Conservation (phyloP, 192 early-diverging fungal species). For the Mortierella alpina region DNA sequence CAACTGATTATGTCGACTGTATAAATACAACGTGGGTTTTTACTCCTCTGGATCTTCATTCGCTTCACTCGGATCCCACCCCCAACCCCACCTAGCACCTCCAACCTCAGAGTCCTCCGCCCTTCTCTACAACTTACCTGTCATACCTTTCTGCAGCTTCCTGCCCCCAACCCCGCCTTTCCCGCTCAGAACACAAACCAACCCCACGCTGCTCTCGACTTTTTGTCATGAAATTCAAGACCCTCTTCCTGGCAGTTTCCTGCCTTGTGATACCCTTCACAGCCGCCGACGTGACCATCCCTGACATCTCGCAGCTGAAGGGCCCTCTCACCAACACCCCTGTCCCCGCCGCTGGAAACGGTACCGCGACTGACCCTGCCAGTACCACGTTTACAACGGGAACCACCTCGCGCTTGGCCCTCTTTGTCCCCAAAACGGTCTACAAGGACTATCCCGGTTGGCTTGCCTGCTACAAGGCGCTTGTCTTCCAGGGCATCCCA, state of each 20-base stretch:
- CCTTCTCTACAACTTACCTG: too few relatives aligned
- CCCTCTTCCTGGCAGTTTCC: constrained; percentile 2
- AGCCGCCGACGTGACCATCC: background rate
- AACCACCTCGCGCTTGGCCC: constrained; percentile 19
- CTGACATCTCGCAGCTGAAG: constrained; percentile 13
- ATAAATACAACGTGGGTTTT: too few relatives aligned
- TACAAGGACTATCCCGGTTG: constrained; percentile 25
- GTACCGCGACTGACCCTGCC: constrained; percentile 10
- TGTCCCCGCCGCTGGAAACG: constrained; percentile 6
- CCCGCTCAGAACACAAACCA: background rate
- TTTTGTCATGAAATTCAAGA: constrained; percentile 3
- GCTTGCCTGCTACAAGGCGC: constrained; percentile 26
- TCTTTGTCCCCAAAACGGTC: constrained; percentile 15
- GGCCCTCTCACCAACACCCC: constrained; percentile 10
- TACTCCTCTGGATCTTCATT: too few relatives aligned
- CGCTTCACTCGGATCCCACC: too few relatives aligned
- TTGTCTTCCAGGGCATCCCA: constrained; percentile 23
- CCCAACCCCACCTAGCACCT: too few relatives aligned
- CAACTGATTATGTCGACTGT: too few relatives aligned
- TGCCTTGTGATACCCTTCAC: background rate
- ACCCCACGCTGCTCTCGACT: background rate
- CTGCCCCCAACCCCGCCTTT: background rate
- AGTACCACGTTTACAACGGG: constrained; percentile 10
- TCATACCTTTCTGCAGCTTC: background rate
- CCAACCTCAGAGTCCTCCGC: too few relatives aligned